Evolutionary conservation across 2,329 filamentous ascomycete genomes (phyloP), one percentile per base, ranked within the genome.

Genomic region (Aureobasidium namibiae): DNA sequence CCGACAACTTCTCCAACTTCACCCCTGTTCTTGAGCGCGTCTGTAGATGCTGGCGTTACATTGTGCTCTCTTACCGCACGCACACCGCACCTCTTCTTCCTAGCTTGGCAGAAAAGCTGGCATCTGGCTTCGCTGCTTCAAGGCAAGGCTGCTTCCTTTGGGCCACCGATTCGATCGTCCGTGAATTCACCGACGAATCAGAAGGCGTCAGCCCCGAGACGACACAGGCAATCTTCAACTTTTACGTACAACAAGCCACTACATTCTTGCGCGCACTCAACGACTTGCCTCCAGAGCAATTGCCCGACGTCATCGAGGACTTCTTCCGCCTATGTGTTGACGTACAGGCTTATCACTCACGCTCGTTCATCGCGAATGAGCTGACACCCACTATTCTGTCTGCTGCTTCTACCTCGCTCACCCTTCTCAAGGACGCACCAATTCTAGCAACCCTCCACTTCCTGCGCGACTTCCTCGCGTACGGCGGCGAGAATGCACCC

Each of bases 81-180:
- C 88, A 88, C 53, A 95, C 95, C 79, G 84, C 88, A 14, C 91
- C 92, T 24, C 76, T 99, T 46, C 80, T 99, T 45, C 88, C 89
- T 1, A 82, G 85, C 21, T 85, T 99, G 74, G 95, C 94, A 18
- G 89, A 92, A 66, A 95, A 92, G 73, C 82, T 99, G 60, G 90
- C 90, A 1, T 82, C 81, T 63, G 92, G 92, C 4, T 99, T 99
- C 71, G 82, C 88, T 59, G 81, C 83, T 18, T 96, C 92, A 11
- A 84, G 86, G 62, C 92, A 99, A 74, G 94, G 94, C 13, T 96
- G 92, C 72, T 99, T 99, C 80, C 80, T 99, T n/a, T 99, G 94
- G 94, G 92, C 94, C 1, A 96, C 92, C 2, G 89, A 92, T 64
- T 90, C 92, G 9, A 95, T 99, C 63, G 82, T 99, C 31, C 88